These are phyloP conservation scores for Phytophthora podocarpi DNA, from an alignment of 352 stramenopile species.

Conservation along the genomic window DNA sequence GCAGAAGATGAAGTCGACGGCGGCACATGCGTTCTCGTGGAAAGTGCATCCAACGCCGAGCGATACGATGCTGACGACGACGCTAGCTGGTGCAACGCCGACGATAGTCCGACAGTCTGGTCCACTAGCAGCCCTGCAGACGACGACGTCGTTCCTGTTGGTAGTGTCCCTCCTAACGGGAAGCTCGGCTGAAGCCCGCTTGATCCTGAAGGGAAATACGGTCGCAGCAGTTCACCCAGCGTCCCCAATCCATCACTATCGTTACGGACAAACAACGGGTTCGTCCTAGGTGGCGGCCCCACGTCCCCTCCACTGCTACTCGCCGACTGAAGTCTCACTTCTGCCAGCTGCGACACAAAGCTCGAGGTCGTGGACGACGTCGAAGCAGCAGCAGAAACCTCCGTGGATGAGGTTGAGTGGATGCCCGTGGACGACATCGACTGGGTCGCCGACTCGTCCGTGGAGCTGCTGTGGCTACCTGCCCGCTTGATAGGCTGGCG, in stretches of 20 bases:
- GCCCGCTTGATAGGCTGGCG: constrained; percentile 35
- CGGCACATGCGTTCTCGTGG: constrained; percentile 13
- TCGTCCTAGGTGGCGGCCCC: constrained; percentile 38
- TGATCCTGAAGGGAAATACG: constrained; percentile 43
- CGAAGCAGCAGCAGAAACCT: constrained; percentile 22
- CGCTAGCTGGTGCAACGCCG: constrained; percentile 62
- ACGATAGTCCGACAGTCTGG: constrained; percentile 5
- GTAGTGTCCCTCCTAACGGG: background rate
- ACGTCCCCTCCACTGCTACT: constrained; percentile 16
- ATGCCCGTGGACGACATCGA: constrained; percentile 42
- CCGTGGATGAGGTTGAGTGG: constrained; percentile 29
- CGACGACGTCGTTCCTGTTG: constrained; percentile 14
- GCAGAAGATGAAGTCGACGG: constrained; percentile 11
- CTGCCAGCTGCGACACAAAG: constrained; percentile 22
- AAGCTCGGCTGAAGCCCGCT: constrained; percentile 32
- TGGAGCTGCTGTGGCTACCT: constrained; percentile 28
- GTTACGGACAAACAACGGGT: constrained; percentile 61
- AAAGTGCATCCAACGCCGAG: constrained; percentile 33
- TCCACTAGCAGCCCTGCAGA: constrained; percentile 18
- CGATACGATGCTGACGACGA: constrained; percentile 57
- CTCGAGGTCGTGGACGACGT: constrained; percentile 36
- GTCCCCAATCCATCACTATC: constrained; percentile 57
- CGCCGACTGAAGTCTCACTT: constrained; percentile 36
- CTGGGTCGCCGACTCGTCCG: constrained; percentile 39
- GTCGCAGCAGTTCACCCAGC: constrained; percentile 54